Evolutionary conservation across 495 filamentous ascomycete genomes (phyloP).

Genomic region (Neurospora sp.): DNA sequence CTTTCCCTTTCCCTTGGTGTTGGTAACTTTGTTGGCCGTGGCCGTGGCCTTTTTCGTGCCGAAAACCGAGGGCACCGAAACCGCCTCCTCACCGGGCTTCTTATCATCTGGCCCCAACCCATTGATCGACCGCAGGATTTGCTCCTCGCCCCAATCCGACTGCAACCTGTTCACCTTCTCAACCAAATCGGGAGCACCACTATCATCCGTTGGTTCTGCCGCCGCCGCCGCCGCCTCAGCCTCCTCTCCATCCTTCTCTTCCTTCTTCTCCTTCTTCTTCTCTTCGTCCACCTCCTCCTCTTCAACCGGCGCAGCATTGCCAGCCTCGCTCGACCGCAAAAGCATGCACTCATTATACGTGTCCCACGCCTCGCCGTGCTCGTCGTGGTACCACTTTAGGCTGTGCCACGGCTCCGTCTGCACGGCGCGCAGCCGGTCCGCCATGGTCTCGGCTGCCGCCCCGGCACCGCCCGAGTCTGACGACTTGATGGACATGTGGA

Average conservation of each 20-base stretch:
- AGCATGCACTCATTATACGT: conserved; percentile 33
- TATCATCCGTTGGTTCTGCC: conserved; percentile 5
- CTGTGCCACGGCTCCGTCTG: conserved; percentile 33
- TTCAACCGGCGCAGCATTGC: not conserved
- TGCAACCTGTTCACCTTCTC: conserved; percentile 19
- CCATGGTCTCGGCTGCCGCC: conserved; percentile 35
- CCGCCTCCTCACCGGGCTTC: conserved; percentile 19
- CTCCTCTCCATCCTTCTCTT: conserved; percentile 23
- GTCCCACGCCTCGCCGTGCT: conserved; percentile 32
- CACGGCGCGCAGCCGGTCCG: conserved; percentile 34
- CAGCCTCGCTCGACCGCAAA: conserved; percentile 7
- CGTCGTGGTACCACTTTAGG: conserved; percentile 35
- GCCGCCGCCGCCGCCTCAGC: conserved; percentile 14
- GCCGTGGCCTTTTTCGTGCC: not conserved
- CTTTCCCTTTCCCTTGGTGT: conserved; percentile 18
- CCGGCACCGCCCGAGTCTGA: conserved; percentile 12
- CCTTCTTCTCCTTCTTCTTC: conserved; percentile 1
- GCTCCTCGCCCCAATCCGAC: conserved; percentile 28
- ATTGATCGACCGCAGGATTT: conserved; percentile 29
- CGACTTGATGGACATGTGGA: conserved; percentile 44
- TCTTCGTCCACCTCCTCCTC: not conserved
- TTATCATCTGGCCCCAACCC: conserved; percentile 19
- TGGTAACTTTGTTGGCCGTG: not conserved
- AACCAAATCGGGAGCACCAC: conserved; percentile 14
- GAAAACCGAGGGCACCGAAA: not conserved